Base-by-base conservation (phyloP, 257 asterid genomes). In the Linderniella brevidens region DNA sequence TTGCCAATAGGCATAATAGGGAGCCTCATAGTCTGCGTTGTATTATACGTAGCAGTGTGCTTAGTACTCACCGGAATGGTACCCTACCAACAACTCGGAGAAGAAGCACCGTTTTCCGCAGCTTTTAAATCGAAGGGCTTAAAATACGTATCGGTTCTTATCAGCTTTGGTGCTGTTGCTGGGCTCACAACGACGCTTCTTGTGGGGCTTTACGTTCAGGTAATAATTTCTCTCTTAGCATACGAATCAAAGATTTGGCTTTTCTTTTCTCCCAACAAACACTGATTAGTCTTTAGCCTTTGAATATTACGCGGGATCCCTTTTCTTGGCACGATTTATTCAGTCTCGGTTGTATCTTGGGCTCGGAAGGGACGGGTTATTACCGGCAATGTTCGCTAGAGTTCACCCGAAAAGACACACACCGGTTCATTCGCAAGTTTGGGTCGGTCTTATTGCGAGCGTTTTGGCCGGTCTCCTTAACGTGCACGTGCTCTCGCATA, bases 201-300 rank as follows among this genome's bases (percentile, higher is more conserved):
- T 63, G 94, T 88, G 49, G 98, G 98, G 61, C 98, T 88, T 62
- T 84, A 88, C 13, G 98, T 84, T 55, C 95, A 88, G 95, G 98
- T 78, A 57, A 64, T 45, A n/a, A n/a, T 55, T 42, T 64, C 46
- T 20, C 48, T 54, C 14, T 9, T 46, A 13, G 18, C 4, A 14
- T 17, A 37, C 49, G 4, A 5, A 16, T 14, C 10, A 4, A n/a
- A n/a, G n/a, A n/a, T n/a, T n/a, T n/a, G n/a, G n/a, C n/a, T n/a
- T n/a, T n/a, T n/a, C n/a, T n/a, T n/a, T n/a, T n/a, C n/a, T n/a
- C n/a, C n/a, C n/a, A n/a, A n/a, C n/a, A n/a, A n/a, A n/a, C n/a
- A n/a, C n/a, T n/a, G n/a, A n/a, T n/a, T n/a, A n/a, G n/a, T n/a
- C n/a, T n/a, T n/a, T n/a, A n/a, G n/a, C n/a, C n/a, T n/a, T n/a